These are phyloP conservation scores for Kappamyces sp. DNA, from an alignment of 192 early-diverging fungal genomes.

Conservation along the genomic window DNA sequence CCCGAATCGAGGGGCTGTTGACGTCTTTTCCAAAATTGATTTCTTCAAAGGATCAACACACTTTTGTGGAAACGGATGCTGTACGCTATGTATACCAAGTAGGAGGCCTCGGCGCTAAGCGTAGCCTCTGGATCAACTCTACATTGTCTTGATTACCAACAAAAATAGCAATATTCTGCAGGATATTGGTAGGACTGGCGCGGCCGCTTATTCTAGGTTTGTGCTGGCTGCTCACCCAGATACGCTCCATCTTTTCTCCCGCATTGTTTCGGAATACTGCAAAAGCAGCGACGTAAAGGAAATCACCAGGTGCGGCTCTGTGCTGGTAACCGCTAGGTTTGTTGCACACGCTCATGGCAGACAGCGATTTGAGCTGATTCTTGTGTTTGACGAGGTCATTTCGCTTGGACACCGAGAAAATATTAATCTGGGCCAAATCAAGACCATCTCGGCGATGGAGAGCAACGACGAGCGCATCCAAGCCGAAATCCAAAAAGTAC, in stretches of 20 bases:
- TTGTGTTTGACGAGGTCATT: constrained; percentile 94
- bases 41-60: constrained; percentile 84
- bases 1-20: constrained; percentile 93
- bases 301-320: constrained; percentile 30
- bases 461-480: constrained; percentile 96
- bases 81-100: constrained; percentile 95
- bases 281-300: constrained; percentile 78
- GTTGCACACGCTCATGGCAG: constrained; percentile 23
- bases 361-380: constrained; percentile 83
- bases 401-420: constrained; percentile 88
- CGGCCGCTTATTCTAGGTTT: too few species aligned
- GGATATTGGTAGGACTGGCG: constrained; percentile 57
- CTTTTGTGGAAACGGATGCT: constrained; percentile 93
- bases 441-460: constrained; percentile 94
- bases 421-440: constrained; percentile 84
- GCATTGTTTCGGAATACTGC: constrained; percentile 86
- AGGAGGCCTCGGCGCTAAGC: background rate
- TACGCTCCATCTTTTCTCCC: constrained; percentile 88
- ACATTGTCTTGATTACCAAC: constrained; percentile 93
- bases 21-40: constrained; percentile 97
- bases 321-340: too few species aligned
- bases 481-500: constrained; percentile 83
- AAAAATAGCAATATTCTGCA: constrained; percentile 93
- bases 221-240: constrained; percentile 27
- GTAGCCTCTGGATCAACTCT: constrained; percentile 90